phyloP scores from a whole-genome alignment of 129 eudicot species.

The Helichrysum umbraculigerum region DNA sequence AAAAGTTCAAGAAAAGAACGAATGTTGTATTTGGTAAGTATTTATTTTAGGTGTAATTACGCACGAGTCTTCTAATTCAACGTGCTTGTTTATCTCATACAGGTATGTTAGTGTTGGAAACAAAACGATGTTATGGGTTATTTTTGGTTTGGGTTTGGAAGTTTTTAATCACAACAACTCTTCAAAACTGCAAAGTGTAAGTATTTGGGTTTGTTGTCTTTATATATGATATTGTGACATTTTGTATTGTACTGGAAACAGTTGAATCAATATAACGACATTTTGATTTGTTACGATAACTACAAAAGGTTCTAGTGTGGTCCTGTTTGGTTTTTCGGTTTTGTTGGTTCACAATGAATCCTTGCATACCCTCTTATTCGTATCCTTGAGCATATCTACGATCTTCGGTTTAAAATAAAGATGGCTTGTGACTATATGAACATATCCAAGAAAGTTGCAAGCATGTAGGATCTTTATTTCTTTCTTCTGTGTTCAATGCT shows the following conservation, averaged over 20 bases:
- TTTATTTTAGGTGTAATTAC: slow-evolving; percentile 31
- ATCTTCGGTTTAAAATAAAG: neutral
- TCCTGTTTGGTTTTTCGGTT: neutral
- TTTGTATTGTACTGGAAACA: neutral
- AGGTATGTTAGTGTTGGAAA: slow-evolving; percentile 22
- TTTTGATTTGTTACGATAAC: neutral
- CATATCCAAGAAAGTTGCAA: neutral
- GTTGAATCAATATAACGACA: neutral
- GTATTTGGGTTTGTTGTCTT: slow-evolving; percentile 30
- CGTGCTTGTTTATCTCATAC: slow-evolving; percentile 16
- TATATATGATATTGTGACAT: slow-evolving; percentile 24
- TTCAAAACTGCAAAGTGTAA: slow-evolving; percentile 26
- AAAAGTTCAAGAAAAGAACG: slow-evolving; percentile 15
- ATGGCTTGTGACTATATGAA: neutral
- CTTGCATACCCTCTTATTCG: neutral
- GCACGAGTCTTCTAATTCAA: slow-evolving; percentile 26
- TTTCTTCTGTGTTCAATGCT: neutral
- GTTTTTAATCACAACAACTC: slow-evolving; percentile 24
- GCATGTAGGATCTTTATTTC: neutral
- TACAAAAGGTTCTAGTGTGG: neutral
- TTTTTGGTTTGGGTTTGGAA: slow-evolving; percentile 26
- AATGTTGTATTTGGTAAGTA: slow-evolving; percentile 7
- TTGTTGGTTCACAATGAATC: neutral
- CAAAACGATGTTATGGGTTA: neutral
- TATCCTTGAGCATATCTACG: neutral